These are phyloP conservation scores for Viola odorata DNA, from an alignment of 345 rosid species.

Conservation along the genomic window DNA sequence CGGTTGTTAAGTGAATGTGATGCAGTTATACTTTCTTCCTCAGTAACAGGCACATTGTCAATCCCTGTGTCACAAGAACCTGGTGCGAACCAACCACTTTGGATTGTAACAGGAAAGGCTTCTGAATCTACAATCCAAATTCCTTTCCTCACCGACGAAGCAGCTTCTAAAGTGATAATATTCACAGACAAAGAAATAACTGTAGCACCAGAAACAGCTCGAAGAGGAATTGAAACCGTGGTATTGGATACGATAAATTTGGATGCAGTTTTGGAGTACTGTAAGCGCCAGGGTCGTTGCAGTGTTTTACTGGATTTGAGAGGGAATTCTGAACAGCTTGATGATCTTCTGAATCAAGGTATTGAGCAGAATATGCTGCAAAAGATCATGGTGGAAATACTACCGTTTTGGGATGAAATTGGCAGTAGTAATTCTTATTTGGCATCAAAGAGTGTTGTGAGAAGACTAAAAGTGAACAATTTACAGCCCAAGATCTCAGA, in stretches of 20 bases:
- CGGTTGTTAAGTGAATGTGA: slow-evolving; percentile 69
- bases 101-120: slow-evolving; percentile 36
- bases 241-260: slow-evolving; percentile 37
- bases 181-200: slow-evolving; percentile 30
- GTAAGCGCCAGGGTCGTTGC: slow-evolving; percentile 44
- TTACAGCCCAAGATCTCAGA: slow-evolving; percentile 33
- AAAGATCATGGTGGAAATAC: slow-evolving; percentile 51
- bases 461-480: slow-evolving; percentile 38
- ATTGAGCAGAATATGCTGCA: slow-evolving; percentile 44
- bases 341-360: slow-evolving; percentile 45
- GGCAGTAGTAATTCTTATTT: slow-evolving; percentile 10
- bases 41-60: slow-evolving; percentile 29
- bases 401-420: slow-evolving; percentile 49
- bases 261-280: slow-evolving; percentile 47
- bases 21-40: slow-evolving; percentile 50
- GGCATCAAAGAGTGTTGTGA: slow-evolving; percentile 28
- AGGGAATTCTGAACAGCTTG: slow-evolving; percentile 42
- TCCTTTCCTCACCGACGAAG: slow-evolving; percentile 24
- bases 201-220: slow-evolving; percentile 27
- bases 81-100: slow-evolving; percentile 54
- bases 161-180: slow-evolving; percentile 32
- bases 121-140: slow-evolving; percentile 22
- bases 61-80: slow-evolving; percentile 51
- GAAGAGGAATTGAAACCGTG: slow-evolving; percentile 39
- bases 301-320: slow-evolving; percentile 63